Conservation (phyloP, 2,329 filamentous ascomycete genomes). For the Microascus cirrosus region DNA sequence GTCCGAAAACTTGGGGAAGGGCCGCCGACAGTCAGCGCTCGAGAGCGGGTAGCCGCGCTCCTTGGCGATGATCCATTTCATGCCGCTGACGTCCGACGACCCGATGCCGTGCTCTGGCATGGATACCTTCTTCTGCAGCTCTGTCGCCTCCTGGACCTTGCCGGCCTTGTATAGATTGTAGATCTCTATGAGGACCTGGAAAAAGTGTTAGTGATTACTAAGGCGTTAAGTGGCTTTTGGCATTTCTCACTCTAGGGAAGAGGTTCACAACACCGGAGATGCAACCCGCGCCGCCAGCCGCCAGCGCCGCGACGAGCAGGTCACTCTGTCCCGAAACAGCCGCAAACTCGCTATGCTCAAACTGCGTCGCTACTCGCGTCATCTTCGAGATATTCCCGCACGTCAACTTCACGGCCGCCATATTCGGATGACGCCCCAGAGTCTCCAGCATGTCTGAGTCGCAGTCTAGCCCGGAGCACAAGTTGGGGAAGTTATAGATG, state of each 20-base stretch:
- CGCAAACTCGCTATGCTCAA: constrained; percentile 44
- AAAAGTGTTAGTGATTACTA: neutral
- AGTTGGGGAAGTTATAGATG: constrained; percentile 64
- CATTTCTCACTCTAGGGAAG: constrained; percentile 37
- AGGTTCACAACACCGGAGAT: constrained; percentile 55
- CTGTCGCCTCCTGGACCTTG: constrained; percentile 32
- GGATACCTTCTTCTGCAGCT: constrained; percentile 37
- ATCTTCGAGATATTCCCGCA: constrained; percentile 65
- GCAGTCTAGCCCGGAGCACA: constrained; percentile 55
- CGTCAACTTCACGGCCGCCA: constrained; percentile 61
- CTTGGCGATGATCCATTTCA: constrained; percentile 46
- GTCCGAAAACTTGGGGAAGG: constrained; percentile 36
- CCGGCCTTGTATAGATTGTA: constrained; percentile 36
- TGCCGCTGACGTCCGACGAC: constrained; percentile 47
- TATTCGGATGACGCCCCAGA: constrained; percentile 48
- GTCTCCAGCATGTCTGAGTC: constrained; percentile 52
- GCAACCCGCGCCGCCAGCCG: constrained; percentile 45
- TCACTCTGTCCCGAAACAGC: constrained; percentile 65
- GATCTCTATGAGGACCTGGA: constrained; percentile 28
- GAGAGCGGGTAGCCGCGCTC: constrained; percentile 35
- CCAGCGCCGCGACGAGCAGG: constrained; percentile 52
- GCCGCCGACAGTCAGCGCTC: constrained; percentile 40
- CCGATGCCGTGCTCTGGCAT: constrained; percentile 43
- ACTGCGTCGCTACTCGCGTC: constrained; percentile 40
- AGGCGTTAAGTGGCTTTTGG: neutral